Percentiles rank a stretch among this genome's conserved stretches.
Evolutionary conservation across 2,329 filamentous ascomycete species (phyloP).

Genomic region (Botrytis medusae): DNA sequence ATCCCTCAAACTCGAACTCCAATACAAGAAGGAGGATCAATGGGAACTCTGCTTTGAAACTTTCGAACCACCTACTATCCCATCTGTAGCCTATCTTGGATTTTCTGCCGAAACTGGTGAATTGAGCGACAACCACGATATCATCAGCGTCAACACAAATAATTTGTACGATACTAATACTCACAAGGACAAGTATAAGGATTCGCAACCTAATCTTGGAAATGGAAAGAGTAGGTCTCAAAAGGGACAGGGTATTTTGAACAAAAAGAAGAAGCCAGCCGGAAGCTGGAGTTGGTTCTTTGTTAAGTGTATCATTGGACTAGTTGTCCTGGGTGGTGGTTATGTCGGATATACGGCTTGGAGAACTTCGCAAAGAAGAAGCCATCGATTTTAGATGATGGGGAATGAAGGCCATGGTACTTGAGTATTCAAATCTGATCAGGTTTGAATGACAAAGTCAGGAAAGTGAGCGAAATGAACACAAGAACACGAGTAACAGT

Average conservation of each 20-base stretch:
- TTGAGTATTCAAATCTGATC: not conserved
- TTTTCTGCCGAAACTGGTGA: slow-evolving; percentile 92
- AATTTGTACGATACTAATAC: slow-evolving; percentile 76
- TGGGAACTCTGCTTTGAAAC: slow-evolving; percentile 90
- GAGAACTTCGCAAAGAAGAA: slow-evolving; percentile 49
- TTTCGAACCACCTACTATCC: slow-evolving; percentile 70
- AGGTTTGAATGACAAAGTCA: not conserved
- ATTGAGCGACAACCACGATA: slow-evolving; percentile 96
- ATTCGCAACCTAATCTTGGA: not conserved
- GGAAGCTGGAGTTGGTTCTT: slow-evolving; percentile 71
- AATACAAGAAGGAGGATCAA: slow-evolving; percentile 87
- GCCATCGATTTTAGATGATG: slow-evolving; percentile 38
- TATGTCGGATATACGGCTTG: slow-evolving; percentile 89
- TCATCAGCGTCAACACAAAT: slow-evolving; percentile 79
- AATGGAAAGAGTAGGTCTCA: not conserved
- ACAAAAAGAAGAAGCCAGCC: slow-evolving; percentile 34
- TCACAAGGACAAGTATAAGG: slow-evolving; percentile 26
- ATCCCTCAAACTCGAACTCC: slow-evolving; percentile 82
- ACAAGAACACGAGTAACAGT: not conserved
- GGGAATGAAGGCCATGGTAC: not conserved
- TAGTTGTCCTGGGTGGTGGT: slow-evolving; percentile 65
- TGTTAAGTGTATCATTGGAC: slow-evolving; percentile 78
- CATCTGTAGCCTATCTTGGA: slow-evolving; percentile 71
- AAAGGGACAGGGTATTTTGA: slow-evolving; percentile 27
- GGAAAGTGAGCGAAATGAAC: not conserved